Base-by-base conservation (phyloP, 202 grass and related monocot genomes). In the Zizania palustris region DNA sequence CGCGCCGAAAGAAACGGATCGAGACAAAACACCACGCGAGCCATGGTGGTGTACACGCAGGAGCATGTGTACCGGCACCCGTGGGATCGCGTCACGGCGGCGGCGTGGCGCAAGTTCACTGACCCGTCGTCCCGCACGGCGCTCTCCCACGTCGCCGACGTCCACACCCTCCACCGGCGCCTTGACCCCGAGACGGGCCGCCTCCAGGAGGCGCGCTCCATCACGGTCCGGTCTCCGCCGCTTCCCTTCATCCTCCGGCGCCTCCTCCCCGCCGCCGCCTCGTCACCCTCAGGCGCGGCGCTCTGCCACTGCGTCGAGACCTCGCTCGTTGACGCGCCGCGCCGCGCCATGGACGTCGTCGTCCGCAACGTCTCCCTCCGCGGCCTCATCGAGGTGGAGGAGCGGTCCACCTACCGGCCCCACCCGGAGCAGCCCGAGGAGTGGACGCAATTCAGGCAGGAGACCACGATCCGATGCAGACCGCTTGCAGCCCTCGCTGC, bases 1-100 rank as follows among this genome's bases (percentile, higher is more conserved):
- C 36, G 11, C 61, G 66, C 62, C 64, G 85, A 70, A 73, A 87
- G 82, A 59, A 65, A 57, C 33, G 41, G 51, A 76, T 49, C 28
- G 16, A 71, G 16, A 62, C 82, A 83, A 84, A 84, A 70, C 14
- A 69, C 63, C 9, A 28, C 28, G 28, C 28, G 28, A 28, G 28
- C 28, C 82, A 90, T 97, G 85, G 88, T 91, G 76, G 85, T 88
- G 54, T 97, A 97, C 88, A 88, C 83, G 49, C 89, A 97, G 81
- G 94, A 97, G 69, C 94, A 94, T 58, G 85, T 94, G 15, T 97
- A 97, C 76, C 82, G 80, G 72, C 94, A 97, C 74, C 94, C 94
- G 21, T 97, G 94, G 94, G 91, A 97, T 71, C 94, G 94, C n/a
- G 94, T 97, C 67, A 97, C 94, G 54, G 84, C 91, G 33, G 94